phyloP scores from a whole-genome alignment of 2,329 filamentous ascomycete species.

The Bipolaris victoriae region DNA sequence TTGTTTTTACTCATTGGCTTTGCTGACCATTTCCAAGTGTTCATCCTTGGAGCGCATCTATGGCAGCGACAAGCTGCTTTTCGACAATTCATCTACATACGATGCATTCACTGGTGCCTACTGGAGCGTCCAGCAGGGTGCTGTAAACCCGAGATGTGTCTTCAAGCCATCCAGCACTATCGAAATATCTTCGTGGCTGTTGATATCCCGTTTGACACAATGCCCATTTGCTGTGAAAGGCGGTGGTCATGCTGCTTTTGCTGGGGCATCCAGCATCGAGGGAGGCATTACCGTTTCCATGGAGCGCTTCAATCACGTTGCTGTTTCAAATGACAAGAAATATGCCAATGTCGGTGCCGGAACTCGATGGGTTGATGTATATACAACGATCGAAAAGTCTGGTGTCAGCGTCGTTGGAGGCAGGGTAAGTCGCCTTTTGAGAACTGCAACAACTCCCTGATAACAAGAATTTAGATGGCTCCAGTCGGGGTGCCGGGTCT shows the following conservation, averaged over 20 bases:
- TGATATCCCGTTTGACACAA: conserved; percentile 32
- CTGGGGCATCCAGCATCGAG: conserved; percentile 52
- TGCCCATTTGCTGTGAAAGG: conserved; percentile 53
- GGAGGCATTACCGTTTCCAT: conserved; percentile 54
- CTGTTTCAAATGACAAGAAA: conserved; percentile 29
- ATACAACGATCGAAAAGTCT: conserved; percentile 32
- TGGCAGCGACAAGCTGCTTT: conserved; percentile 24
- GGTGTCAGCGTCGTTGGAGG: conserved; percentile 42
- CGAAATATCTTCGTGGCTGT: conserved; percentile 29
- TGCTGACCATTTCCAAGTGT: conserved; percentile 25
- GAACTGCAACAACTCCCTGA: background rate
- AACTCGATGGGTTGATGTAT: conserved; percentile 46
- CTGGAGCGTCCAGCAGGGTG: conserved; percentile 39
- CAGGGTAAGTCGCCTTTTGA: conserved; percentile 35
- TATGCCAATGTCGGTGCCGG: conserved; percentile 41
- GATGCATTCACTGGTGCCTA: conserved; percentile 29
- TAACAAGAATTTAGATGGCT: conserved; percentile 22
- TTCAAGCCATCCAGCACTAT: conserved; percentile 31
- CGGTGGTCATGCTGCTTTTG: conserved; percentile 53
- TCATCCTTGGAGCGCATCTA: conserved; percentile 32
- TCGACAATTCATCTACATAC: conserved; percentile 24
- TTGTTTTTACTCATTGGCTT: background rate
- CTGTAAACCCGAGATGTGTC: conserved; percentile 33
- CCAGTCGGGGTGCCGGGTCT: conserved; percentile 44
- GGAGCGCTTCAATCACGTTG: conserved; percentile 38